Percentiles rank a stretch among this genome's conserved stretches.
Evolutionary conservation across 108 stramenopile genomes (phyloP).

Genomic region (Hondaea fermentalgiana): DNA sequence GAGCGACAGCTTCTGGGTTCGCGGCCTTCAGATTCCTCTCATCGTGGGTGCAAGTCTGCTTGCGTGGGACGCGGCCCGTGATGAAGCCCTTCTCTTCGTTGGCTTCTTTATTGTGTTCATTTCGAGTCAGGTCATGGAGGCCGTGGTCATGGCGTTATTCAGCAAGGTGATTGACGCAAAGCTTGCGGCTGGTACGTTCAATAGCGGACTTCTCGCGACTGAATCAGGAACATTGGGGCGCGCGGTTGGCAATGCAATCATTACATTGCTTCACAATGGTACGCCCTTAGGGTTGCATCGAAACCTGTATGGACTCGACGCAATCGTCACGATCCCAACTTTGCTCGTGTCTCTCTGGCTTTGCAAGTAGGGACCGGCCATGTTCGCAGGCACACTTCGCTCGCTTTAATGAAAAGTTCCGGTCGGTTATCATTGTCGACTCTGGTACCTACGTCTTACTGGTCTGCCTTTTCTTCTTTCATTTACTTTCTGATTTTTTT

Average conservation of each 20-base stretch:
- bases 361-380: neutral
- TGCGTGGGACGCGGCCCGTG: neutral
- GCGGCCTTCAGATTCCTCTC: neutral
- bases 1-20: neutral
- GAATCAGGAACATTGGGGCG: conserved; percentile 78
- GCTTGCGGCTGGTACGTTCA: conserved; percentile 71
- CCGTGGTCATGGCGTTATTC: conserved; percentile 73
- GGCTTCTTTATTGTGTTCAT: neutral
- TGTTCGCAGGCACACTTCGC: neutral
- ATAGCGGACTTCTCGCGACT: conserved; percentile 75
- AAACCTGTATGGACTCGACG: neutral
- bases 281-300: neutral
- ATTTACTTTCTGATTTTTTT: no score
- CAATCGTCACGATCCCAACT: neutral
- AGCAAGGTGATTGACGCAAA: conserved; percentile 66
- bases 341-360: neutral
- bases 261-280: conserved; percentile 26
- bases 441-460: no score
- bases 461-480: no score
- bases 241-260: conserved; percentile 36
- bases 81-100: neutral
- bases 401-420: neutral
- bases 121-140: conserved; percentile 23
- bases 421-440: neutral
- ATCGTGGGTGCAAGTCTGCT: neutral